Evolutionary conservation across 371 early-diverging fungal species (phyloP).

Genomic region (Conidiobolus incongruus): DNA sequence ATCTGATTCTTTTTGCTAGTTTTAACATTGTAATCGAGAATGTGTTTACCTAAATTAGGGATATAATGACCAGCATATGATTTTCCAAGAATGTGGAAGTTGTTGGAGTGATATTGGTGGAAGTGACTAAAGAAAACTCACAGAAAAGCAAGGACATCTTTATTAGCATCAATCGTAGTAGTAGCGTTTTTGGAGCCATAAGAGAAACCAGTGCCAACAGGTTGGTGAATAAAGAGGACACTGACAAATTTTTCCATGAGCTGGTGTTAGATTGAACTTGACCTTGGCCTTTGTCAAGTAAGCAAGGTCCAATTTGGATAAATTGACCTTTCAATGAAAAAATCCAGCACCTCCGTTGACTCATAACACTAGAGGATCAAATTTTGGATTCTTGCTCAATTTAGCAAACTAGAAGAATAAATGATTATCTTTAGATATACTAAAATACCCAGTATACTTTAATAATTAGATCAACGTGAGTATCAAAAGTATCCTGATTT

Average conservation of each 20-base stretch:
- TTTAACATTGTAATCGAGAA: no score
- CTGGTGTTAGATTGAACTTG: constrained; percentile 10
- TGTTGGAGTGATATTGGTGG: constrained; percentile 22
- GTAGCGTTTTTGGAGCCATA: constrained; percentile 27
- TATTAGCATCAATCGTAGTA: constrained; percentile 31
- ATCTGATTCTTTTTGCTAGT: no score
- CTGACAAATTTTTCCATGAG: constrained; percentile 21
- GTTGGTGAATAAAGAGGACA: constrained; percentile 37
- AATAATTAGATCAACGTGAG: no score
- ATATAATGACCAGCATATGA: no score
- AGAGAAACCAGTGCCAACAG: constrained; percentile 50
- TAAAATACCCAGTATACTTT: no score
- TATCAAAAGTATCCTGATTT: no score
- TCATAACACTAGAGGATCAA: no score
- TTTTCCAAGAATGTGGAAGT: constrained; percentile 40
- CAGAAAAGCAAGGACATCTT: constrained; percentile 55
- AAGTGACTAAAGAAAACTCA: constrained; percentile 34
- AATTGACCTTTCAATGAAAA: constrained; percentile 57
- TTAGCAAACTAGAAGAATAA: no score
- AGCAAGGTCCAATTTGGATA: constrained; percentile 63
- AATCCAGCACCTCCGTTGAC: constrained; percentile 73
- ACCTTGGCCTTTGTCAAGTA: constrained; percentile 35
- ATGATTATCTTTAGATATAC: no score
- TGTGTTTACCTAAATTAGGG: no score
- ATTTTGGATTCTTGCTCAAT: no score